These are phyloP conservation scores for Nitzschia sp. DNA, from an alignment of 108 stramenopile species.

Conservation along the genomic window DNA sequence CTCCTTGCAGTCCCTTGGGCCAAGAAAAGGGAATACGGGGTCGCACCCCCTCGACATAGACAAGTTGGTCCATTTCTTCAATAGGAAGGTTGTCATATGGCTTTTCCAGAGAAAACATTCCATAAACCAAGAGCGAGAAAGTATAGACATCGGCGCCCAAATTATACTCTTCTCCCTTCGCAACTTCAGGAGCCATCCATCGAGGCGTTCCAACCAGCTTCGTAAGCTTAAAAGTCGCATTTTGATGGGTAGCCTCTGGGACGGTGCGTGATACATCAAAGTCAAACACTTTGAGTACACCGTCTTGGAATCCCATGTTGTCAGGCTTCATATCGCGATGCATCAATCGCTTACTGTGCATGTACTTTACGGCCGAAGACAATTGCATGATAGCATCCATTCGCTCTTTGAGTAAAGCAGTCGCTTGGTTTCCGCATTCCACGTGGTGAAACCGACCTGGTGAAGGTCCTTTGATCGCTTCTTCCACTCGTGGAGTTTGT, in stretches of 20 bases:
- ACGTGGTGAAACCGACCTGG: no score
- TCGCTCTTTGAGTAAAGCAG: no score
- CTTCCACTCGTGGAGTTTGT: no score
- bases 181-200: constrained; percentile 83
- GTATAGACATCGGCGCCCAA: constrained; percentile 65
- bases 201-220: constrained; percentile 39
- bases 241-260: no score
- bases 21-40: neutral
- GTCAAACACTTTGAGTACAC: constrained; percentile 15
- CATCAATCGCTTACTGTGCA: constrained; percentile 52
- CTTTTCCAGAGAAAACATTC: constrained; percentile 1
- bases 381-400: no score
- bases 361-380: constrained; percentile 55
- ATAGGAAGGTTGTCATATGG: constrained; percentile 3
- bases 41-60: constrained; percentile 12
- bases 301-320: constrained; percentile 36
- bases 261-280: constrained; percentile 11
- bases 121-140: constrained; percentile 43
- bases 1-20: neutral
- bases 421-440: no score
- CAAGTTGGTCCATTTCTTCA: constrained; percentile 5
- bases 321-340: no score
- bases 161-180: constrained; percentile 52
- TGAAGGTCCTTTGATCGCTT: constrained; percentile 19
- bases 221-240: constrained; percentile 23